A percentile compares a stretch with the other conserved stretches of the same genome.
Conservation (phyloP, 2,329 filamentous ascomycete genomes). For the Boeremia lycopersici region DNA sequence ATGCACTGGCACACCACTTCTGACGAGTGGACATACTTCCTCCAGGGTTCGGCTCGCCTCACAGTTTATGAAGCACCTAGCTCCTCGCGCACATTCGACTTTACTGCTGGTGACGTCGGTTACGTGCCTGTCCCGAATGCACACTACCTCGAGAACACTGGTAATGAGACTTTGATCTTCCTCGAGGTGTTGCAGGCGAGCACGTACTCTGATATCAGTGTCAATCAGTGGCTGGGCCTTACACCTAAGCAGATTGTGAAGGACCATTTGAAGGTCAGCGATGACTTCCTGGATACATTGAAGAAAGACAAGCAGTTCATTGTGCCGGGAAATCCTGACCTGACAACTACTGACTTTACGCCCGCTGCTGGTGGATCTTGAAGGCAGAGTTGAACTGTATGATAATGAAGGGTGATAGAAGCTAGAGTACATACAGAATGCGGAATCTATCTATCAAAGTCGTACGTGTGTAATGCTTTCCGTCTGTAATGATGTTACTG, state of each 20-base stretch:
- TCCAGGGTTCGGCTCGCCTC: conserved; percentile 61
- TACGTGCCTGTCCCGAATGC: conserved; percentile 62
- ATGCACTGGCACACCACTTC: conserved; percentile 67
- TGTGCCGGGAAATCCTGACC: conserved; percentile 45
- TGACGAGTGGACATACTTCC: conserved; percentile 68
- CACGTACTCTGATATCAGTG: conserved; percentile 60
- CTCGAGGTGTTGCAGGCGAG: conserved; percentile 64
- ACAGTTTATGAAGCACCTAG: conserved; percentile 61
- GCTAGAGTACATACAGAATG: neutral
- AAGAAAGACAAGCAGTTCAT: conserved; percentile 50
- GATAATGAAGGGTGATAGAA: neutral
- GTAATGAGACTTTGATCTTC: conserved; percentile 62
- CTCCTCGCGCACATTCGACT: conserved; percentile 63
- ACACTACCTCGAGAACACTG: conserved; percentile 68
- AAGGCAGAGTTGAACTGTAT: neutral
- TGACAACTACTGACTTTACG: conserved; percentile 46
- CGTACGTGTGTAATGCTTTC: too few relatives aligned
- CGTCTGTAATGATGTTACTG: too few relatives aligned
- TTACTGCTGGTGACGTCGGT: conserved; percentile 64
- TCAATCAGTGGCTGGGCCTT: conserved; percentile 64
- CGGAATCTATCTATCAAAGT: neutral
- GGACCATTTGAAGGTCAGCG: conserved; percentile 37
- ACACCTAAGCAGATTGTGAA: conserved; percentile 50
- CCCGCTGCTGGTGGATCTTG: conserved; percentile 8
- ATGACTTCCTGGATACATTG: conserved; percentile 35